Percentiles rank a stretch among this genome's conserved stretches.
These are phyloP conservation scores for Ceratobasidium sp. DNA, from an alignment of 1,284 basidiomycete genomes.

Conservation along the genomic window DNA sequence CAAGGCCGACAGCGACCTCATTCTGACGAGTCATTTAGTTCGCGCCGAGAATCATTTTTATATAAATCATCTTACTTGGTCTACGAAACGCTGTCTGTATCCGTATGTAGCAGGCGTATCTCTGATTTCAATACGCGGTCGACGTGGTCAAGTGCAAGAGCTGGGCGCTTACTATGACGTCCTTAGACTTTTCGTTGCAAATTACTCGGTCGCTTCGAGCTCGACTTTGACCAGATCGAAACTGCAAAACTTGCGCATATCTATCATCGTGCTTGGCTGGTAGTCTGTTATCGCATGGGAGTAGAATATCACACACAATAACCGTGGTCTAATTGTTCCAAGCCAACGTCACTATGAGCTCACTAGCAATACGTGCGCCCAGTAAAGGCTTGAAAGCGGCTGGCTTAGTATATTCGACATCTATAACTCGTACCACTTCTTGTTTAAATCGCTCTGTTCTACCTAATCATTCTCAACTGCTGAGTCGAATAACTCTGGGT, in stretches of 20 bases:
- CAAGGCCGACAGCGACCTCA: conserved; percentile 38
- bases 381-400: too few relatives aligned
- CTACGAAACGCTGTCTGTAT: neutral
- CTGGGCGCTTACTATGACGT: conserved; percentile 19
- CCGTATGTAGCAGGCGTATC: neutral
- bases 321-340: too few relatives aligned
- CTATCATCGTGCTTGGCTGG: neutral
- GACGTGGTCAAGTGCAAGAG: conserved; percentile 36
- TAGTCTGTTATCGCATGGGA: too few relatives aligned
- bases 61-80: conserved; percentile 8
- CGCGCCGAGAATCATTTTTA: too few relatives aligned
- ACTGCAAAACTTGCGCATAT: neutral
- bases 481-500: neutral
- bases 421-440: too few relatives aligned
- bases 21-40: neutral
- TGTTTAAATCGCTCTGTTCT: too few relatives aligned
- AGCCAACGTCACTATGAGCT: too few relatives aligned
- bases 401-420: too few relatives aligned
- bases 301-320: too few relatives aligned
- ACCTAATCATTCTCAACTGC: too few relatives aligned
- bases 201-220: conserved; percentile 18
- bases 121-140: neutral
- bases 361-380: too few relatives aligned
- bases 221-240: neutral
- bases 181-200: conserved; percentile 11